phyloP scores from a whole-genome alignment of 176 grass and related monocot species.

The Triticum urartu region DNA sequence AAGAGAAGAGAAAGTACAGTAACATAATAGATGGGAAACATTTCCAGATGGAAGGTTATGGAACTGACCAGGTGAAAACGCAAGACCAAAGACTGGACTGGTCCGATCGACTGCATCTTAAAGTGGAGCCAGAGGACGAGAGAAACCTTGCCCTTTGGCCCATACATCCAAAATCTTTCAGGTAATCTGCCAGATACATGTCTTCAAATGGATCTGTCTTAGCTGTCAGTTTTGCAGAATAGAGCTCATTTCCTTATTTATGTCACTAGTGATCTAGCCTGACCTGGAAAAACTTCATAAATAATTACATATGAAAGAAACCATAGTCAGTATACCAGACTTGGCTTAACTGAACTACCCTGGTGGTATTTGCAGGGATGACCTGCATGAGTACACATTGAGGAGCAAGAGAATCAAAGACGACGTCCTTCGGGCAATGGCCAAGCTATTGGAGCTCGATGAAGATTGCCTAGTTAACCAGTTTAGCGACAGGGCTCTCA shows the following conservation, averaged over 20 bases:
- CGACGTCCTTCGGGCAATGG: slow-evolving; percentile 25
- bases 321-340: neutral
- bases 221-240: neutral
- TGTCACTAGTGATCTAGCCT: neutral
- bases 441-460: slow-evolving; percentile 22
- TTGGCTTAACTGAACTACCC: neutral
- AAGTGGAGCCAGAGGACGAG: slow-evolving; percentile 53
- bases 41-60: slow-evolving; percentile 59
- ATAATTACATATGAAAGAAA: neutral
- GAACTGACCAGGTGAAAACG: slow-evolving; percentile 43
- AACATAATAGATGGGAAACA: slow-evolving; percentile 51
- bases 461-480: slow-evolving; percentile 28
- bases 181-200: slow-evolving; percentile 5
- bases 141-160: slow-evolving; percentile 53
- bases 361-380: slow-evolving; percentile 13
- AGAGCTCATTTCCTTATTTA: neutral
- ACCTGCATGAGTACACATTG: slow-evolving; percentile 47
- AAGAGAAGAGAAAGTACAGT: slow-evolving; percentile 48
- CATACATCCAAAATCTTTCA: slow-evolving; percentile 43
- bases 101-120: slow-evolving; percentile 51
- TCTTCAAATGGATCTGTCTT: neutral
- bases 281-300: neutral
- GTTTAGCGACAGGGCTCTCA: slow-evolving; percentile 26
- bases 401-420: slow-evolving; percentile 35
- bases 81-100: slow-evolving; percentile 57